These are phyloP conservation scores for Lepidium campestre DNA, from an alignment of 441 rosid genomes.

Conservation along the genomic window DNA sequence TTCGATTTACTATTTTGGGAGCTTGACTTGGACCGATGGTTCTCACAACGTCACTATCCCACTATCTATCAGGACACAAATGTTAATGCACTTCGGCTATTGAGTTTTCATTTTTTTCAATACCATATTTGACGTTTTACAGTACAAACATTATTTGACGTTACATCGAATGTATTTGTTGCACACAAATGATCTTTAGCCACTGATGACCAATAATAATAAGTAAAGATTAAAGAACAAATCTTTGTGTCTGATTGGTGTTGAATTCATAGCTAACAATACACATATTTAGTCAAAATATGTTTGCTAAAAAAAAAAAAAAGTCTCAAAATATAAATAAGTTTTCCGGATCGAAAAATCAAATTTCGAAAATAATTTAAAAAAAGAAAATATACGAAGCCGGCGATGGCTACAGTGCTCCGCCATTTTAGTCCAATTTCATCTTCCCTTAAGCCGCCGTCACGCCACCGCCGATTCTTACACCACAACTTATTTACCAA, in stretches of 20 bases:
- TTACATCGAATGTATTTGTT: no score
- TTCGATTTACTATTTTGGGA: conserved; percentile 41
- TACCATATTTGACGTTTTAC: background rate
- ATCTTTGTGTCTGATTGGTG: no score
- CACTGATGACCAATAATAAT: no score
- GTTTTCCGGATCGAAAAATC: no score
- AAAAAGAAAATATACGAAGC: background rate
- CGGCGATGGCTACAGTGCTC: conserved; percentile 23
- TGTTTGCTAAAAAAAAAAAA: no score
- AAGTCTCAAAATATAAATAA: no score
- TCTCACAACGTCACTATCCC: conserved; percentile 27
- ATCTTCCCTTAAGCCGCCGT: conserved; percentile 16
- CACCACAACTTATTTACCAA: conserved; percentile 14
- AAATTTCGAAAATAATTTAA: background rate
- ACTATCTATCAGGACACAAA: conserved; percentile 22
- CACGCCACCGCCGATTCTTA: conserved; percentile 19
- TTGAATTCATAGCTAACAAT: no score
- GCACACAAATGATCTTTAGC: no score
- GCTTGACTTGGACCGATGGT: conserved; percentile 38
- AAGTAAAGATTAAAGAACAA: no score
- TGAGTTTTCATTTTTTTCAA: background rate
- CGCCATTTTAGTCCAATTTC: conserved; percentile 22
- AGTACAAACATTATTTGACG: no score
- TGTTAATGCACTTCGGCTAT: background rate
- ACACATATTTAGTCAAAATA: no score